phyloP scores from a whole-genome alignment of 2,329 filamentous ascomycete species.

The Alternaria arbusti region DNA sequence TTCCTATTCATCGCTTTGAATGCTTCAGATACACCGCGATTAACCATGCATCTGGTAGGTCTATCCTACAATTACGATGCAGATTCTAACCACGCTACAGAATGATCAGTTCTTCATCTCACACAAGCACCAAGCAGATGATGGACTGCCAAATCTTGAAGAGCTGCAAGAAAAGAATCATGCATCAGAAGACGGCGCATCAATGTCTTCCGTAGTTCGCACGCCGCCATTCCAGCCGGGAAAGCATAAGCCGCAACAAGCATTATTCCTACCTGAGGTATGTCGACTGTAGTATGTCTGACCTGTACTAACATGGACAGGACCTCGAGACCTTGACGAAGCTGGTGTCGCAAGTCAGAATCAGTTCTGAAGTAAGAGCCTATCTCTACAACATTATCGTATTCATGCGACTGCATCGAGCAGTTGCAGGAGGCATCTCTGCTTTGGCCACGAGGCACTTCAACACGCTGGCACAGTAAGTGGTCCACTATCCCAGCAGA shows the following conservation, averaged over 20 bases:
- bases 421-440: slow-evolving; percentile 78
- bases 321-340: slow-evolving; percentile 66
- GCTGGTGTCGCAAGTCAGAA: slow-evolving; percentile 64
- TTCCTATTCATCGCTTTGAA: slow-evolving; percentile 84
- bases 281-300: slow-evolving; percentile 6
- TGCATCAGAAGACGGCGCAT: slow-evolving; percentile 37
- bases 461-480: slow-evolving; percentile 66
- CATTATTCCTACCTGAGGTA: slow-evolving; percentile 56
- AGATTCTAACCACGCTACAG: slow-evolving; percentile 60
- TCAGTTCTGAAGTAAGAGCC: slow-evolving; percentile 78
- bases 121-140: slow-evolving; percentile 76
- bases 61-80: slow-evolving; percentile 23
- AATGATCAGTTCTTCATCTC: slow-evolving; percentile 89
- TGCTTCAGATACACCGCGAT: slow-evolving; percentile 41
- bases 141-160: slow-evolving; percentile 79
- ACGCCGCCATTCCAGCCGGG: slow-evolving; percentile 24
- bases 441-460: slow-evolving; percentile 82
- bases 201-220: slow-evolving; percentile 48
- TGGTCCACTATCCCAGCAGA: background rate
- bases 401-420: slow-evolving; percentile 87
- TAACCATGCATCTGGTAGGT: slow-evolving; percentile 53
- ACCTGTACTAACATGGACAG: slow-evolving; percentile 18
- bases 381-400: slow-evolving; percentile 89
- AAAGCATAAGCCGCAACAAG: slow-evolving; percentile 21
- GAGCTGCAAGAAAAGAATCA: slow-evolving; percentile 50